Base-by-base conservation (phyloP, 2,329 filamentous ascomycete genomes). In the Pseudogymnoascus sp. region DNA sequence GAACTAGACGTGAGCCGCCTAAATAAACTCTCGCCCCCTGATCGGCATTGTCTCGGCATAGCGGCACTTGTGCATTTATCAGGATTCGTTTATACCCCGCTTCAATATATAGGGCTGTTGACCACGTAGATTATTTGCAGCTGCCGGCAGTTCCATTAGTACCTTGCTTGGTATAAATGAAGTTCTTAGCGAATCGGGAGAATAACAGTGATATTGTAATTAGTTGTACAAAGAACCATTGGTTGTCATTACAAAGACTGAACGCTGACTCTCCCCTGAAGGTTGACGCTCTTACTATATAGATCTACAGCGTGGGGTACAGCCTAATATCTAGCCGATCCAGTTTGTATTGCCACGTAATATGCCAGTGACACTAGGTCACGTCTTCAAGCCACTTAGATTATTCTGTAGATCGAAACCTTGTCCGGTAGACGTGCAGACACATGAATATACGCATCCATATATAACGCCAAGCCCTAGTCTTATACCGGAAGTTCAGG, bases 1-100 rank as follows among this genome's bases (percentile, higher is more conserved):
- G 48, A 16, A 16, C 25, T 54, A 31, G 14, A 54, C 28, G 48
- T 13, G 14, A 31, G 48, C 48, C 25, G 25, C 25, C 14, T 54
- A 37, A 84, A 54, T 16, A 54, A 54, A 16, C 23, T 54, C 23
- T 31, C 23, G 23, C 3, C 8, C 48, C 48, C 48, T 51, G 48
- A 54, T 31, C 48, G 48, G 48, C 48, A 54, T 31, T 54, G 48
- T 11, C 25, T 10, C 25, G 14, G 48, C 48, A 54, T 54, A 51
- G 7, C 48, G 48, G 48, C 48, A 54, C 7, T 54, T 31, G 48
- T 16, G n/a, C 16, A 54, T 31, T 16, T 31, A 16, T 31, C 48
- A 31, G 23, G 48, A 54, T 54, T 51, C 45, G 45, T 1, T 28
- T 31, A 16, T 54, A 54, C 48, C 48, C 48, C 25, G 48, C 48